Conservation (phyloP, 2,329 filamentous ascomycete genomes). For the Capronia americana region DNA sequence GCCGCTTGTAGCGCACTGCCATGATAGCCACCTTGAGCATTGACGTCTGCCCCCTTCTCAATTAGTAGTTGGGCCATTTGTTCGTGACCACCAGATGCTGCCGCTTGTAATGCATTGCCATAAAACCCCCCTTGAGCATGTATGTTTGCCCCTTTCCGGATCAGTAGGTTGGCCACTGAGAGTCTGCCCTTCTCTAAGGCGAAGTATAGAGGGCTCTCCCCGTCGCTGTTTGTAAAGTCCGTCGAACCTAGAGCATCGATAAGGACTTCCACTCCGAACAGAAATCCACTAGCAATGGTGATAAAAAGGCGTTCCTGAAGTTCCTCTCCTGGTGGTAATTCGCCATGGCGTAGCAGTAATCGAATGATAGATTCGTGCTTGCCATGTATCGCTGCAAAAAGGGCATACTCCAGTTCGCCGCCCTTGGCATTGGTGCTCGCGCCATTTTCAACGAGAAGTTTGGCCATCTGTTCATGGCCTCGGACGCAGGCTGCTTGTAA, state of each 20-base stretch:
- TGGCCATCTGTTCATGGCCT: constrained; percentile 17
- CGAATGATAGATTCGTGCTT: too few species aligned
- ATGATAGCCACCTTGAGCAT: not conserved
- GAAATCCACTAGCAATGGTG: too few species aligned
- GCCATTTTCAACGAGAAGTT: constrained; percentile 21
- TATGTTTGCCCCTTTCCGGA: constrained; percentile 11
- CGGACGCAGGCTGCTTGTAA: constrained; percentile 17
- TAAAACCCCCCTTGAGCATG: constrained; percentile 15
- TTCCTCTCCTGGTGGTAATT: too few species aligned
- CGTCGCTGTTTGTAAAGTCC: too few species aligned
- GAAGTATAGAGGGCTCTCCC: too few species aligned
- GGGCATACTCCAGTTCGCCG: constrained; percentile 5
- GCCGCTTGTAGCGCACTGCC: not conserved
- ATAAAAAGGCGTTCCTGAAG: too few species aligned
- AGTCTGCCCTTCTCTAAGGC: too few species aligned
- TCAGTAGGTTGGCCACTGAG: constrained; percentile 14
- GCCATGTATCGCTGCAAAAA: too few species aligned
- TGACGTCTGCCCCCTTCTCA: not conserved
- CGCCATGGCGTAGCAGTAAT: too few species aligned
- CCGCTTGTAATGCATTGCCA: constrained; percentile 21
- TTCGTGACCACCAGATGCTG: constrained; percentile 12
- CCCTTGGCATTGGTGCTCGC: constrained; percentile 23
- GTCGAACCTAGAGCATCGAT: too few species aligned
- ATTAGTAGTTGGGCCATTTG: constrained; percentile 13
- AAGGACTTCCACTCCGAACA: too few species aligned